Evolutionary conservation across 768 basidiomycete genomes (phyloP), one percentile per base, ranked within the genome.

Genomic region (Pleurotus djamor): DNA sequence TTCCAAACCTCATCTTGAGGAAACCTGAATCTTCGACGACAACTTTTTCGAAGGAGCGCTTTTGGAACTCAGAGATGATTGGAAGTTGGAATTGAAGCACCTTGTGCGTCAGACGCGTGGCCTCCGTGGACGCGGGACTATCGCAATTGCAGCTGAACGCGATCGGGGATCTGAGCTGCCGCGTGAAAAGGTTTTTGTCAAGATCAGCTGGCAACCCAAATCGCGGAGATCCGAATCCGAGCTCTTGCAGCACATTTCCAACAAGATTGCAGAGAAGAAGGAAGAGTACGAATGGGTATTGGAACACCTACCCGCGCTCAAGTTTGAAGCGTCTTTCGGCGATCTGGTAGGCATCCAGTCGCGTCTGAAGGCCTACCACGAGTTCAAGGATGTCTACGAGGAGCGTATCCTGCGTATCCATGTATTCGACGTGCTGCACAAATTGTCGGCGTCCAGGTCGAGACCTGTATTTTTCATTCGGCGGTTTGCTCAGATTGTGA

Each of bases 1-100:
- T 85, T 62, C 86, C 88, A 10, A 66, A 73, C 6, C 74, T 91
- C n/a, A 83, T 81, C n/a, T n/a, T n/a, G n/a, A n/a, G 17, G 12
- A 9, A 21, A 12, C 13, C n/a, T 2, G 13, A 35, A 37, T 16
- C 36, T 7, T n/a, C n/a, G n/a, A n/a, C n/a, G 14, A 7, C 7
- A 41, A 41, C 14, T 7, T 32, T 5, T 55, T 55, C 28, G 38
- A 55, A 9, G 28, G 37, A 9, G 28, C 16, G 1, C 4, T 12
- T 6, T 55, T 3, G 14, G 9, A 28, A 36, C 52, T 55, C 16
- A 6, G 33, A 36, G 9, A 44, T 32, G 41, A 32, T 9, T 5
- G 17, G 14, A 7, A 28, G 16, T 41, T 56, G 28, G 33, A 7
- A 14, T 32, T 56, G 21, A 41, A 37, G 7, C 5, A 43, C 41